phyloP scores from a whole-genome alignment of 179 eudicot species.

The Carnegiea gigantea region DNA sequence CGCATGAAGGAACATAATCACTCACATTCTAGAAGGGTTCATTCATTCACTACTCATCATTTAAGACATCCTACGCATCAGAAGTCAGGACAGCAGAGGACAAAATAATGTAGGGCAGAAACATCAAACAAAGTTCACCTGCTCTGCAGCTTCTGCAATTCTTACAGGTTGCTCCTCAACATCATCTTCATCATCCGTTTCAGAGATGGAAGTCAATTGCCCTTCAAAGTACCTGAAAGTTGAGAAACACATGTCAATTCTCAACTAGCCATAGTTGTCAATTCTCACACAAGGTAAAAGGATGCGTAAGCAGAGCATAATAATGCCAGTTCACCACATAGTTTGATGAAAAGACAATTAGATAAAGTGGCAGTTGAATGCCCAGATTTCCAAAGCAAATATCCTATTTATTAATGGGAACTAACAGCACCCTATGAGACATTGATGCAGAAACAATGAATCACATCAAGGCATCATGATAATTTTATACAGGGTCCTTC shows the following conservation, averaged over 20 bases:
- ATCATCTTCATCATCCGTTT: constrained; percentile 50
- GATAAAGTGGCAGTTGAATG: neutral
- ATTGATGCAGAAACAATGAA: neutral
- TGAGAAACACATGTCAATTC: constrained; percentile 13
- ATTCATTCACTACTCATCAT: neutral
- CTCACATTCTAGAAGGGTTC: neutral
- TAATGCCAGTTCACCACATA: neutral
- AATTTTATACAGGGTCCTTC: neutral
- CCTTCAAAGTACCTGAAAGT: constrained; percentile 84
- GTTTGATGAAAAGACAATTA: neutral
- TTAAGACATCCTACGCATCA: neutral
- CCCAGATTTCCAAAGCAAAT: neutral
- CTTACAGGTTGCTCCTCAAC: constrained; percentile 41
- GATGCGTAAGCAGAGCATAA: neutral
- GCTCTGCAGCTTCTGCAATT: constrained; percentile 64
- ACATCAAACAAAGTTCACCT: constrained; percentile 41
- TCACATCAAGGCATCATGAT: neutral
- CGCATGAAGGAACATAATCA: too few relatives aligned
- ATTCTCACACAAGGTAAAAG: neutral
- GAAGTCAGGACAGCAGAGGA: neutral
- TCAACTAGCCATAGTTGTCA: constrained; percentile 3
- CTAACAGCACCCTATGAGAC: neutral
- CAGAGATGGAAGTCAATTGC: constrained; percentile 57
- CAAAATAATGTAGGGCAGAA: neutral
- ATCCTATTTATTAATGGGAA: neutral